These are phyloP conservation scores for Sorghum bicolor DNA, from an alignment of 176 grass and related monocot species.

Conservation along the genomic window DNA sequence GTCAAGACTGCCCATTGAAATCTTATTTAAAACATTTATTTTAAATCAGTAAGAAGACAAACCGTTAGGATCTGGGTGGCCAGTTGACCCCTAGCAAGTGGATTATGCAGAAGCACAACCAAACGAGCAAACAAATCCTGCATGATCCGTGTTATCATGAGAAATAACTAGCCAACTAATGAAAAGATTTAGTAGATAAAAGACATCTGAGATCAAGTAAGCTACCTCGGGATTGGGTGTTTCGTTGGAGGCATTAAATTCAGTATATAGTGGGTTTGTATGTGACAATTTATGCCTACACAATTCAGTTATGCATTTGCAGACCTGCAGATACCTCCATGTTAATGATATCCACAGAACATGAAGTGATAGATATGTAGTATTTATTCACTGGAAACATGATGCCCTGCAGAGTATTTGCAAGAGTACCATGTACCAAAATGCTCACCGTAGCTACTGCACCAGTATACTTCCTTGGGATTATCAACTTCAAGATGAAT, in stretches of 20 bases:
- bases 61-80: slow-evolving; percentile 89
- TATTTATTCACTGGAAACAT: slow-evolving; percentile 17
- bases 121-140: slow-evolving; percentile 98
- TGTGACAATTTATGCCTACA: slow-evolving; percentile 76
- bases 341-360: slow-evolving; percentile 9
- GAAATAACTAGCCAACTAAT: slow-evolving; percentile 30
- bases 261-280: slow-evolving; percentile 55
- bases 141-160: slow-evolving; percentile 24
- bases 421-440: neutral
- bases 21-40: slow-evolving; percentile 17
- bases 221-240: slow-evolving; percentile 77
- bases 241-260: slow-evolving; percentile 75
- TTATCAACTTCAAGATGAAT: slow-evolving; percentile 95
- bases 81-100: slow-evolving; percentile 84
- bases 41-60: slow-evolving; percentile 39
- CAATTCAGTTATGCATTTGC: slow-evolving; percentile 97
- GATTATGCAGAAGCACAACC: slow-evolving; percentile 91
- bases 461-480: slow-evolving; percentile 85
- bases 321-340: slow-evolving; percentile 64
- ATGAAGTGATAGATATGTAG: slow-evolving; percentile 15
- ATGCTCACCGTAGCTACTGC: slow-evolving; percentile 78
- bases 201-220: slow-evolving; percentile 33
- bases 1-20: neutral
- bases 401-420: slow-evolving; percentile 8
- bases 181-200: slow-evolving; percentile 23